Evolutionary conservation across 2,329 filamentous ascomycete genomes (phyloP).

Genomic region (Penicillium freii): DNA sequence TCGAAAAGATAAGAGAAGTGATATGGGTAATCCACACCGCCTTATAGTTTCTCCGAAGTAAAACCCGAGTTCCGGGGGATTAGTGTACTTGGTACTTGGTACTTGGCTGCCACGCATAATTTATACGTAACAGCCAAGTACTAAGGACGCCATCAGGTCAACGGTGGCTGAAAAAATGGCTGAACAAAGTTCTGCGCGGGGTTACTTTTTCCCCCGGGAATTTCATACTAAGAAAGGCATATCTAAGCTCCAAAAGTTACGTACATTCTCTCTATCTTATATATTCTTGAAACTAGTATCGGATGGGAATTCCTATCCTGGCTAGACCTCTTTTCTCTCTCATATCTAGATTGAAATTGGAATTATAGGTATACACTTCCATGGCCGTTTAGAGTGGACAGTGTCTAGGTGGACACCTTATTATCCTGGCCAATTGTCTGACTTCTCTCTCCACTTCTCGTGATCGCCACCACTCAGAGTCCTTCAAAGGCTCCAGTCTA

Average conservation of each 20-base stretch:
- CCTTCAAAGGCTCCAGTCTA: conserved; percentile 10
- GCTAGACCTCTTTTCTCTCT: background rate
- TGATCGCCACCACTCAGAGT: conserved; percentile 21
- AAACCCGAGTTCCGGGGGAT: background rate
- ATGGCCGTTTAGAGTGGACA: background rate
- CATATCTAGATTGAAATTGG: background rate
- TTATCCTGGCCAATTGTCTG: conserved; percentile 1
- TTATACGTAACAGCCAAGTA: conserved; percentile 4
- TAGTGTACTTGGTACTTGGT: background rate
- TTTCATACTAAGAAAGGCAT: conserved; percentile 1
- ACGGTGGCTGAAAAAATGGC: conserved; percentile 1
- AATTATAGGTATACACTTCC: background rate
- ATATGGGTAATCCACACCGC: conserved; percentile 1
- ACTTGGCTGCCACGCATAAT: background rate
- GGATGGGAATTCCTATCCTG: conserved; percentile 4
- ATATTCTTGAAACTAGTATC: background rate
- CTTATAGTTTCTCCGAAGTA: background rate
- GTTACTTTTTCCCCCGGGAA: background rate
- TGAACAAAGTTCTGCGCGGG: background rate
- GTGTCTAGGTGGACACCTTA: conserved; percentile 8
- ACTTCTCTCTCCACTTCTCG: conserved; percentile 4
- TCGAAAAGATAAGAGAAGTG: background rate
- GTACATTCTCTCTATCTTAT: background rate
- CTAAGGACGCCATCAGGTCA: background rate
- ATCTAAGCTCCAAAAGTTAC: background rate